These are phyloP conservation scores for Annulohypoxylon stygium DNA, from an alignment of 495 filamentous ascomycete species.

Conservation along the genomic window DNA sequence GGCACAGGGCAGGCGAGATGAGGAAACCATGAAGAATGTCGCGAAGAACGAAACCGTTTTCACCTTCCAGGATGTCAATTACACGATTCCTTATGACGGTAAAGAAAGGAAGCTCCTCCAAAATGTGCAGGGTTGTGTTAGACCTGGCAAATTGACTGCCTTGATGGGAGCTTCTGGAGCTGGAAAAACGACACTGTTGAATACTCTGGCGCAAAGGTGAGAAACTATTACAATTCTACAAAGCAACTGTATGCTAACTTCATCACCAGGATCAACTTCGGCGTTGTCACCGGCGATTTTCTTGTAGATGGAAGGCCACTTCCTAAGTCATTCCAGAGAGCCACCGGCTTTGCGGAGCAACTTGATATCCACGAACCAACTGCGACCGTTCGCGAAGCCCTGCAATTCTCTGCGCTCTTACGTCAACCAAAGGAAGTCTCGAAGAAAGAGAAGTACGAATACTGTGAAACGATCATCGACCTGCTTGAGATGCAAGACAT, in stretches of 20 bases:
- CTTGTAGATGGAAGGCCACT: constrained; percentile 75
- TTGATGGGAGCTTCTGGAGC: constrained; percentile 65
- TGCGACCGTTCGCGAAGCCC: constrained; percentile 78
- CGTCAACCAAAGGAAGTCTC: constrained; percentile 74
- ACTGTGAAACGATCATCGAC: constrained; percentile 83
- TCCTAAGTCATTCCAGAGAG: constrained; percentile 79
- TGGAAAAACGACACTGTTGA: constrained; percentile 64
- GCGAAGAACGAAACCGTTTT: constrained; percentile 64
- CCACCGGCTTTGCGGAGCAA: constrained; percentile 91
- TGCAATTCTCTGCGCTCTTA: constrained; percentile 77
- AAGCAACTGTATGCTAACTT: constrained; percentile 48
- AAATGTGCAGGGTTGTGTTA: constrained; percentile 76
- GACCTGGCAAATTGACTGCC: constrained; percentile 75
- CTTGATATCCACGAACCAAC: constrained; percentile 85
- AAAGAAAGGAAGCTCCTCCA: constrained; percentile 70
- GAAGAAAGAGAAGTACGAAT: constrained; percentile 74
- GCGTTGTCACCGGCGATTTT: constrained; percentile 68
- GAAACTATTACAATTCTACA: constrained; percentile 66
- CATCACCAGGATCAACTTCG: constrained; percentile 36
- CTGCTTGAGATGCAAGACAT: constrained; percentile 81
- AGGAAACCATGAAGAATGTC: constrained; percentile 31
- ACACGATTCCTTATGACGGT: constrained; percentile 73
- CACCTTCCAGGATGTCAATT: constrained; percentile 77
- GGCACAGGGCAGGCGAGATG: constrained; percentile 21
- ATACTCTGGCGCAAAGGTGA: constrained; percentile 77